Percentiles rank a stretch among this genome's conserved stretches.
Evolutionary conservation across 2,329 filamentous ascomycete genomes (phyloP).

Genomic region (Pseudogymnoascus sp.): DNA sequence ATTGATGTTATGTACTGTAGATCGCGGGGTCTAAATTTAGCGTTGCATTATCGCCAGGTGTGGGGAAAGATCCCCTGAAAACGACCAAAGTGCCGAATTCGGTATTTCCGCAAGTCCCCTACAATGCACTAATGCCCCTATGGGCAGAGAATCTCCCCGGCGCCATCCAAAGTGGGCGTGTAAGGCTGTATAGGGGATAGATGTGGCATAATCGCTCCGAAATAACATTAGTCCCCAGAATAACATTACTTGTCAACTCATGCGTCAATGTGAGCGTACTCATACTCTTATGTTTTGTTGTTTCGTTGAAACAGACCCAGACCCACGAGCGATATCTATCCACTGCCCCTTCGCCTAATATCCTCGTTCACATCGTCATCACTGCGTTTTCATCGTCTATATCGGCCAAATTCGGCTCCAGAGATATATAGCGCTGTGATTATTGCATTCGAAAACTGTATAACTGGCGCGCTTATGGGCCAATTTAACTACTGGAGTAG

Average conservation of each 20-base stretch:
- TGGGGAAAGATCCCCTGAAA: constrained; percentile 7
- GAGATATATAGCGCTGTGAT: not conserved
- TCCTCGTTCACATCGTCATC: not conserved
- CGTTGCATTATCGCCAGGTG: constrained; percentile 6
- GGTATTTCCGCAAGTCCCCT: not conserved
- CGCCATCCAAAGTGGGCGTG: not conserved
- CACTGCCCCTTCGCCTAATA: not conserved
- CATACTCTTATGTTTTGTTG: not conserved
- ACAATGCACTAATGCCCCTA: constrained; percentile 4
- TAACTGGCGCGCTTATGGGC: constrained; percentile 6
- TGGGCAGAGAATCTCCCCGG: not conserved
- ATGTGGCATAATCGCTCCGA: not conserved
- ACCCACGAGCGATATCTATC: not conserved
- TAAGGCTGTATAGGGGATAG: constrained; percentile 4
- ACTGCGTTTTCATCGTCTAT: not conserved
- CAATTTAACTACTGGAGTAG: constrained; percentile 6
- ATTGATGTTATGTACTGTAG: constrained; percentile 1
- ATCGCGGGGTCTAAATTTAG: constrained; percentile 8
- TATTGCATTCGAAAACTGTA: not conserved
- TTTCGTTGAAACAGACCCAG: not conserved
- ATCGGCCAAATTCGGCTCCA: not conserved
- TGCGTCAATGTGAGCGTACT: not conserved
- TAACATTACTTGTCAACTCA: not conserved
- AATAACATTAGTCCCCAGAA: no score
- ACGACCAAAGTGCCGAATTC: constrained; percentile 5